These are phyloP conservation scores for Pseudozyma flocculosa DNA, from an alignment of 1,284 basidiomycete genomes.

Conservation along the genomic window DNA sequence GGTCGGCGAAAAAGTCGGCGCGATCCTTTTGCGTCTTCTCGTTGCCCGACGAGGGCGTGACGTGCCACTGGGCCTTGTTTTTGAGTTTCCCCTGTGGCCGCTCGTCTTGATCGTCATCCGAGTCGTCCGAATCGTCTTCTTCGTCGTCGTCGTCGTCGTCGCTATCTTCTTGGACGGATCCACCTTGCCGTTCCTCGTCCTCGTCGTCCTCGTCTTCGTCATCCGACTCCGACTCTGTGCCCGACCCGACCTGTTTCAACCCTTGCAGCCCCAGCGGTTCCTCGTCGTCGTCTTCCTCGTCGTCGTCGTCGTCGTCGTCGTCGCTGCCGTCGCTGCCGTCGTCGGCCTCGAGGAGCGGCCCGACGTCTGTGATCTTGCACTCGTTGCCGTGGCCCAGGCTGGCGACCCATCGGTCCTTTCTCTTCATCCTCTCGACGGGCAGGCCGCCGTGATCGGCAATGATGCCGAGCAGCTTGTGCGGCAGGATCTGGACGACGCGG, in stretches of 20 bases:
- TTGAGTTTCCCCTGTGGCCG: not conserved
- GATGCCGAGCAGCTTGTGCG: constrained; percentile 84
- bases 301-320: constrained; percentile 9
- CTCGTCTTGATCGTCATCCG: constrained; percentile 2
- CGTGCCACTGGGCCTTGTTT: constrained; percentile 2
- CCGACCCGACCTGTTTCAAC: not conserved
- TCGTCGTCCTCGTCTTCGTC: constrained; percentile 7
- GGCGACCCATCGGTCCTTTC: constrained; percentile 76
- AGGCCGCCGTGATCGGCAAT: constrained; percentile 81
- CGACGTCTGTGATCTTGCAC: constrained; percentile 79
- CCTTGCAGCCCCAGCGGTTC: not conserved
- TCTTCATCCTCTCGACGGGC: constrained; percentile 81
- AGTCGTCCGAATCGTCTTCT: constrained; percentile 6
- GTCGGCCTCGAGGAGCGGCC: constrained; percentile 63
- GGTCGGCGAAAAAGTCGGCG: constrained; percentile 22
- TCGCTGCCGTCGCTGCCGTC: constrained; percentile 25
- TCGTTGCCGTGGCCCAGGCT: constrained; percentile 89
- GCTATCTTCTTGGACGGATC: constrained; percentile 2
- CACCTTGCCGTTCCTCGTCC: constrained; percentile 1
- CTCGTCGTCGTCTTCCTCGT: constrained; percentile 13
- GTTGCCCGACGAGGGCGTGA: not conserved
- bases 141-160: constrained; percentile 6
- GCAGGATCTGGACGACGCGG: constrained; percentile 83
- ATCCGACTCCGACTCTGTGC: constrained; percentile 5
- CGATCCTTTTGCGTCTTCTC: constrained; percentile 5